Evolutionary conservation across 805 yeast species (phyloP).

Genomic region (Saccharomycopsis schoenii): DNA sequence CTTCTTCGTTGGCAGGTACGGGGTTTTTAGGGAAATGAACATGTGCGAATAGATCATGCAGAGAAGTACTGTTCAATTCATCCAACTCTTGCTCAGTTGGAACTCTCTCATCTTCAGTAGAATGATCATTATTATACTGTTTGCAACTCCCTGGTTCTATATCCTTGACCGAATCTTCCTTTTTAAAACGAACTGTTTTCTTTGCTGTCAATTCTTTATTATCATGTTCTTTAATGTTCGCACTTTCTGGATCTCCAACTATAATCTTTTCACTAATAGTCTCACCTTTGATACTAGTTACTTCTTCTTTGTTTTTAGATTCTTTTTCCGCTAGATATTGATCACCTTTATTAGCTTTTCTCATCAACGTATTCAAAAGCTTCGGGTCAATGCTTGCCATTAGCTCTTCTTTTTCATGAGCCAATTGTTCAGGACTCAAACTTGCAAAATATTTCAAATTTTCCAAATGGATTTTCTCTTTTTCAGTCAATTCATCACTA

Average conservation of each 20-base stretch:
- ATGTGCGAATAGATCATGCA: constrained; percentile 31
- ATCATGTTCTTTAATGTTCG: background rate
- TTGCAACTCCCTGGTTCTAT: constrained; percentile 13
- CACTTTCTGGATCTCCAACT: background rate
- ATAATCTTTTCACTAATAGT: background rate
- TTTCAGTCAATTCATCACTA: constrained; percentile 37
- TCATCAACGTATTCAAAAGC: constrained; percentile 47
- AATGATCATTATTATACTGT: constrained; percentile 17
- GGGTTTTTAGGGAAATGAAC: constrained; percentile 62
- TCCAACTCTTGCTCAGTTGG: constrained; percentile 24
- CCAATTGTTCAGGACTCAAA: constrained; percentile 60
- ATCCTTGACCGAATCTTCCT: background rate
- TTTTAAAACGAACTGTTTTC: background rate
- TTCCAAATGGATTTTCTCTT: constrained; percentile 68
- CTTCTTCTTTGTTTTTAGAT: constrained; percentile 28
- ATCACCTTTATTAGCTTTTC: constrained; percentile 41
- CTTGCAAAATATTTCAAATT: constrained; percentile 50
- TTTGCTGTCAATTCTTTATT: background rate
- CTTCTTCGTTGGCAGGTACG: constrained; percentile 24
- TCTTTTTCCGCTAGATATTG: constrained; percentile 28
- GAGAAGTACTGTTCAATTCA: constrained; percentile 35
- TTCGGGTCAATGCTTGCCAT: constrained; percentile 59
- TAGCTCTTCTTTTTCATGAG: constrained; percentile 55
- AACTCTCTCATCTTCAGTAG: constrained; percentile 19
- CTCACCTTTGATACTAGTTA: constrained; percentile 23